Base-by-base conservation (phyloP, 441 rosid genomes). In the Isatis lusitanica region DNA sequence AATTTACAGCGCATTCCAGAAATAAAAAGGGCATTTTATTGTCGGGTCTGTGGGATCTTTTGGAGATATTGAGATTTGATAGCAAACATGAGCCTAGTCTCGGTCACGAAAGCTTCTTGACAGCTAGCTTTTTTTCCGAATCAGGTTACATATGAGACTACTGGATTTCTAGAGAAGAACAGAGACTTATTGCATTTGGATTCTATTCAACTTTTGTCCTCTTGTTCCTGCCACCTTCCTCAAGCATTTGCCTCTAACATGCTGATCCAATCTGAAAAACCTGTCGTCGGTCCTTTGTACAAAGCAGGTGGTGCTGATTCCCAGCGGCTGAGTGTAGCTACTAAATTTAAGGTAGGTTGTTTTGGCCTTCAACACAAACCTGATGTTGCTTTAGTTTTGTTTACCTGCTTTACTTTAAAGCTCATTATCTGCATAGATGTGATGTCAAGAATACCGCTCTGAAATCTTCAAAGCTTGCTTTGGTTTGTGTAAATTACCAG, bases 241-340 rank as follows among this genome's bases (percentile, higher is more conserved):
- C 90, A 83, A 81, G 79, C 79, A 77, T 96, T 96, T 89, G 99
- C 98, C 24, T 84, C 99, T 60, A 90, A 77, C 74, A 87, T 96
- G 98, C 89, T 91, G 74, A 63, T 82, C 65, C 99, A 90, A 66
- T 86, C 97, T 18, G 91, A 85, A 77, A 96, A 90, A 85, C 88
- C 88, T 71, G 90, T 83, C 1, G 89, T 78, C 30, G 97, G 98
- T 63, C 98, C 97, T 77, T 74, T 88, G 75, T 83, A 91, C 80
- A 96, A 90, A 86, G 87, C 96, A 61, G 99, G 97, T 66, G 98
- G 98, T 63, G 99, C 99, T 77, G 97, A 93, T 79, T 93, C 96
- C 60, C 99, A 93, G 76, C 89, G 91, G 83, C 86, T 89, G 70
- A 96, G 99, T 68, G 98, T 93, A 61, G 89, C 93, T 24, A 89